Conservation (phyloP, 345 rosid genomes). For the Murraya paniculata region DNA sequence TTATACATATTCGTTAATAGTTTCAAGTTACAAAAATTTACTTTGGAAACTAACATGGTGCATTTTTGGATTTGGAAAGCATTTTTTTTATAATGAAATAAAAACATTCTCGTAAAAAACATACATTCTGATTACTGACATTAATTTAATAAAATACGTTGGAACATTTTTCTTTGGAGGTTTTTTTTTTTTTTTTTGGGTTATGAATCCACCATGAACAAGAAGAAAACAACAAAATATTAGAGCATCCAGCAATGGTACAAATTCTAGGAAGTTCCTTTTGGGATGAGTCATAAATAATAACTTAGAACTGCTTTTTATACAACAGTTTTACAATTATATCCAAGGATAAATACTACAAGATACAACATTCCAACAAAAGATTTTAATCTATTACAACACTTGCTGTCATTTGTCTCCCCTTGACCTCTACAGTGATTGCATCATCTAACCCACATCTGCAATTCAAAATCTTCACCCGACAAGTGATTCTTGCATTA, state of each 20-base stretch:
- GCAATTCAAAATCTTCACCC: conserved; percentile 10
- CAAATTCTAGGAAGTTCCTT: background rate
- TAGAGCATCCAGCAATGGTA: background rate
- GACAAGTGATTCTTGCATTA: background rate
- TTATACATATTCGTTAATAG: no score
- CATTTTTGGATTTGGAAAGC: no score
- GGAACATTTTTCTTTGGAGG: no score
- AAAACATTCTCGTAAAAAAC: no score
- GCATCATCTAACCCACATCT: conserved; percentile 5
- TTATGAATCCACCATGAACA: background rate
- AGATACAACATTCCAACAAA: background rate
- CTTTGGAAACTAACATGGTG: no score
- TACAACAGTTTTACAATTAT: background rate
- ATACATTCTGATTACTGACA: no score
- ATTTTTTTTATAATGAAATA: no score
- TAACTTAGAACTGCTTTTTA: background rate
- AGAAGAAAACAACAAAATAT: background rate
- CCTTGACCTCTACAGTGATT: background rate
- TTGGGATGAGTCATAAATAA: background rate
- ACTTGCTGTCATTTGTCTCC: background rate
- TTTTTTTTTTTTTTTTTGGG: background rate
- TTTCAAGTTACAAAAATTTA: no score
- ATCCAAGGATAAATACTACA: conserved; percentile 1
- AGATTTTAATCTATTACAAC: background rate
- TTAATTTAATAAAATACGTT: no score